Percentiles rank a stretch among this genome's conserved stretches.
Conservation (phyloP, 2,329 filamentous ascomycete genomes). For the Rutstroemia sp. region DNA sequence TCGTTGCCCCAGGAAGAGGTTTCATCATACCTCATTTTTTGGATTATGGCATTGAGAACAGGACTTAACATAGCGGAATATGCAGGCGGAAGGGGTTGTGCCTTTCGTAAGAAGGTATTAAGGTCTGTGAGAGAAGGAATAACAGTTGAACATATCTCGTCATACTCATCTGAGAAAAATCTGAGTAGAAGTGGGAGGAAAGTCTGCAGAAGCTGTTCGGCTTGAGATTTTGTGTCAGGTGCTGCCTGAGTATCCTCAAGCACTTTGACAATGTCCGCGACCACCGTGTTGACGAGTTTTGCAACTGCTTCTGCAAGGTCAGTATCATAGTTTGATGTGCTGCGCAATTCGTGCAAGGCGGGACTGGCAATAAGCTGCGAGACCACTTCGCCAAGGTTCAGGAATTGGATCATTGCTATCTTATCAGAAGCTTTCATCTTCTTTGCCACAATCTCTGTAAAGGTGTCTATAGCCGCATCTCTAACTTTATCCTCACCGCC, state of each 20-base stretch:
- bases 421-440: constrained; percentile 96
- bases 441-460: constrained; percentile 94
- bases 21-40: constrained; percentile 97
- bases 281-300: constrained; percentile 86
- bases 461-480: constrained; percentile 86
- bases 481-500: constrained; percentile 69
- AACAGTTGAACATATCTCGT: constrained; percentile 94
- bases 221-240: constrained; percentile 60
- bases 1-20: constrained; percentile 90
- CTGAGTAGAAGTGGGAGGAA: constrained; percentile 84
- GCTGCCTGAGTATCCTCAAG: constrained; percentile 61
- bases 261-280: constrained; percentile 80
- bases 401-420: constrained; percentile 84
- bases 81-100: constrained; percentile 62
- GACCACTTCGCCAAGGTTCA: constrained; percentile 81
- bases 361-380: constrained; percentile 79
- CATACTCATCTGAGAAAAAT: constrained; percentile 96
- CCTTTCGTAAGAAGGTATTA: constrained; percentile 80
- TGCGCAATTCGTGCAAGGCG: constrained; percentile 68
- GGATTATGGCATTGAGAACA: constrained; percentile 84
- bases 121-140: constrained; percentile 91
- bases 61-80: constrained; percentile 80
- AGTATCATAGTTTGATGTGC: constrained; percentile 83
- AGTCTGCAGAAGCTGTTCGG: constrained; percentile 72
- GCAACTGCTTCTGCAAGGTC: constrained; percentile 93